Base-by-base conservation (phyloP, 2,329 filamentous ascomycete genomes). In the Aspergillus clavatus region DNA sequence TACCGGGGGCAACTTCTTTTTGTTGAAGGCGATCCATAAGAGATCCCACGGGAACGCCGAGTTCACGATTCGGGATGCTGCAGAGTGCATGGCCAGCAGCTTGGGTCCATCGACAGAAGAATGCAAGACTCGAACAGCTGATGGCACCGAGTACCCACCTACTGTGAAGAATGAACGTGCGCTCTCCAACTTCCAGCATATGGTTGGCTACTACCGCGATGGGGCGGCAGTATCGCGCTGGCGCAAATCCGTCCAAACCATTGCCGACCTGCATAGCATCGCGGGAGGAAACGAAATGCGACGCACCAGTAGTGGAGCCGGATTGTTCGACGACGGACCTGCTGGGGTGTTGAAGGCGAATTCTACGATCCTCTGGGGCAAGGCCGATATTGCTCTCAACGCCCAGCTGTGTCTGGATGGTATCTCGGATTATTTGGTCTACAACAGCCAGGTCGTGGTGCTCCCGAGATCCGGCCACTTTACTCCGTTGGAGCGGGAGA, bases 151-250 rank as follows among this genome's bases (percentile, higher is more conserved):
- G 10, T 76, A 76, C 51, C 71, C 68, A 12, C 43, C 62, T 2
- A 69, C 68, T 2, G 68, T 79, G 48, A 42, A 55, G 16, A 56
- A 54, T 24, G 55, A 61, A 21, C 68, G 75, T 10, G 59, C 69
- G 2, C 58, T 62, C 23, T 70, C 69, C 19, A 76, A 74, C 46
- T 77, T 78, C 65, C 61, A 68, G 10, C 69, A 78, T 49, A 76
- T 76, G 55, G 72, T 77, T 19, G 62, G 68, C 10, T 72, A 80
- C 43, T 82, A 82, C 60, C 72, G 77, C 24, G 71, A 82, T 35
- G 71, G 72, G 2, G 64, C 78, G 0, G 61, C 70, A 16, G 47
- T 59, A 3, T 60, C 60, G 0, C 60, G 57, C 10, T 82, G 79
- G 79, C 62, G 67, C 26, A 79, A 79, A 53, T 74, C 73, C 2